Evolutionary conservation across 257 asterid species (phyloP).

Genomic region (Ballota nigra): DNA sequence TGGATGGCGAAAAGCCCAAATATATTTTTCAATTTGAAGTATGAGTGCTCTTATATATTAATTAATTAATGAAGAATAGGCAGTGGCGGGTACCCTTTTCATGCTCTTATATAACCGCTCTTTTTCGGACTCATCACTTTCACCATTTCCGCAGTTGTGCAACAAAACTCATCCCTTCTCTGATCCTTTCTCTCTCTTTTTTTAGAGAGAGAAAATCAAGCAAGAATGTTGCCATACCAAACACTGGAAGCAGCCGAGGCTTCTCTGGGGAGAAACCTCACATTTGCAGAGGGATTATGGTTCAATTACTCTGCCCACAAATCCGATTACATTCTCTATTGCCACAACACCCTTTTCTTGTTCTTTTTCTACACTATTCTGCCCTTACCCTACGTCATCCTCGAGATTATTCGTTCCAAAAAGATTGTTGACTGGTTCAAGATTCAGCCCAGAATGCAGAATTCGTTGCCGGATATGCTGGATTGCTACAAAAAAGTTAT

Average conservation of each 20-base stretch:
- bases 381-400: constrained; percentile 53
- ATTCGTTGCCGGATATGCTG: constrained; percentile 49
- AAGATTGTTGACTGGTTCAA: constrained; percentile 47
- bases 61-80: too few relatives aligned
- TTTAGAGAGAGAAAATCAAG: neutral
- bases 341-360: constrained; percentile 64
- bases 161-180: too few relatives aligned
- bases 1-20: too few relatives aligned
- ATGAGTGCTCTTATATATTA: too few relatives aligned
- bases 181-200: too few relatives aligned
- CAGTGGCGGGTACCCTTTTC: too few relatives aligned
- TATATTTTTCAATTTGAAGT: too few relatives aligned
- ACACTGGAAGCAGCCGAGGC: constrained; percentile 50
- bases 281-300: constrained; percentile 60
- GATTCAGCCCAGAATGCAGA: constrained; percentile 57
- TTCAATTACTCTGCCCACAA: constrained; percentile 52
- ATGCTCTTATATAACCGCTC: too few relatives aligned
- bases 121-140: too few relatives aligned
- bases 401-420: constrained; percentile 43
- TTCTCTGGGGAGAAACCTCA: constrained; percentile 57
- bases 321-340: constrained; percentile 52
- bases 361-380: constrained; percentile 51
- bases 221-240: constrained; percentile 52
- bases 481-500: constrained; percentile 54
- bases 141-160: too few relatives aligned